Evolutionary conservation across 1,284 basidiomycete species (phyloP), one percentile per base, ranked within the genome.

Genomic region (Puccinia brachypodii): DNA sequence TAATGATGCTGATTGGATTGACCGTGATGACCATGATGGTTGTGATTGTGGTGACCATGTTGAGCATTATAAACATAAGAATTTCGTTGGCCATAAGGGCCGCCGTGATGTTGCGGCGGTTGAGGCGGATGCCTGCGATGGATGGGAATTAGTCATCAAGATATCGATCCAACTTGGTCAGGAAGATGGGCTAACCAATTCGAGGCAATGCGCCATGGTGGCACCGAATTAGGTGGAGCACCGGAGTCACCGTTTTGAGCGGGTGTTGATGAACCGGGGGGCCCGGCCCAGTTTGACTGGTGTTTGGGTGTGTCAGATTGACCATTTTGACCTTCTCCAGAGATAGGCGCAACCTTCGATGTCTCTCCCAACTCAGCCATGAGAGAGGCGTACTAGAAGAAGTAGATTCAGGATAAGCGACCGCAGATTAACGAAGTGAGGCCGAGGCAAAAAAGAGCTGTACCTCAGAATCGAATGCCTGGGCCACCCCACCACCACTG

Each of bases 331-430:
- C 69, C 71, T 33, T 81, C 78, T 74, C 64, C 71, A 33, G 76
- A 78, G 22, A 64, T 64, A 31, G 78, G 71, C 19, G 71, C 68
- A 64, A 60, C 78, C 42, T 81, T 81, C 22, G 78, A 81, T n/a
- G 78, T 85, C 88, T 99, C 97, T 81, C 97, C 97, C 47, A 99
- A 90, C 88, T 99, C 97, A 56, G 94, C 96, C 96, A 99, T 97
- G 84, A 99, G 89, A 84, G 91, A 95, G 38, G 95, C 94, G 85
- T 98, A 99, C 88, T 99, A 19, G 16, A 60, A 44, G 19, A 33
- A 69, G 22, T 28, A 56, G 25, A 72, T 28, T 44, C 42, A 42
- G 16, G 25, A 72, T 72, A 8, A 74, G 72, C 50, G 11, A 60
- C 13, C 56, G 53, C n/a, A 14, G 22, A 60, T 8, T 58, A 74